Conservation (phyloP, 2,329 filamentous ascomycete species). For the Cyphellophora attinorum region DNA sequence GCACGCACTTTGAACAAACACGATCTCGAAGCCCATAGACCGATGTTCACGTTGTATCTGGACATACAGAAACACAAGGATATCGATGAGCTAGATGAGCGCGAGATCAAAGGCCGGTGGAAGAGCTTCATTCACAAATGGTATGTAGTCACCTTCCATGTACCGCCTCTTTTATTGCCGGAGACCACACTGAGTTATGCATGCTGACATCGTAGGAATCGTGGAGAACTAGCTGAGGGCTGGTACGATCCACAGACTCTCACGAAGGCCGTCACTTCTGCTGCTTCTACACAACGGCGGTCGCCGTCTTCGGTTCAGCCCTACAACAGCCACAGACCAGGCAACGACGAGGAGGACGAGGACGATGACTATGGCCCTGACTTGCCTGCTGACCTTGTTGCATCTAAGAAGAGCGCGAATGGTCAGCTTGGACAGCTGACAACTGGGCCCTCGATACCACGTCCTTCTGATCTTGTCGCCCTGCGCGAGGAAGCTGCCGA, state of each 20-base stretch:
- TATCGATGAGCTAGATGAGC: slow-evolving; percentile 58
- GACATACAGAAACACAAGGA: slow-evolving; percentile 75
- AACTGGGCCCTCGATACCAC: slow-evolving; percentile 57
- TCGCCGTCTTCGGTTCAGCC: background rate
- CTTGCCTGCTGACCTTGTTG: slow-evolving; percentile 28
- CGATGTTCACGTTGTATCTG: slow-evolving; percentile 74
- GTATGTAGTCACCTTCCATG: slow-evolving; percentile 36
- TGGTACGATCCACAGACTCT: slow-evolving; percentile 85
- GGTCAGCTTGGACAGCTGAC: slow-evolving; percentile 18
- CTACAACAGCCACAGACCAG: too few species aligned
- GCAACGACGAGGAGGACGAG: slow-evolving; percentile 40
- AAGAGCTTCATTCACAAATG: slow-evolving; percentile 88
- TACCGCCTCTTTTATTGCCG: background rate
- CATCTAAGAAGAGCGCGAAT: slow-evolving; percentile 14
- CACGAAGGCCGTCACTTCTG: slow-evolving; percentile 31
- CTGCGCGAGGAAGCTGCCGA: slow-evolving; percentile 30
- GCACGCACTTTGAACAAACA: slow-evolving; percentile 58
- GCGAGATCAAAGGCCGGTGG: slow-evolving; percentile 76
- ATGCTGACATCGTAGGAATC: slow-evolving; percentile 52
- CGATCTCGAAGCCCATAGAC: slow-evolving; percentile 56
- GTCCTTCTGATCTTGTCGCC: slow-evolving; percentile 61
- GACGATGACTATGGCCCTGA: slow-evolving; percentile 55
- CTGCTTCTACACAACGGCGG: slow-evolving; percentile 11
- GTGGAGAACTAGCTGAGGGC: slow-evolving; percentile 71
- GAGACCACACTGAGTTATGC: slow-evolving; percentile 24